Percentiles rank a stretch among this genome's conserved stretches.
Conservation (phyloP, 2,329 filamentous ascomycete genomes). For the Alternaria conjuncta region DNA sequence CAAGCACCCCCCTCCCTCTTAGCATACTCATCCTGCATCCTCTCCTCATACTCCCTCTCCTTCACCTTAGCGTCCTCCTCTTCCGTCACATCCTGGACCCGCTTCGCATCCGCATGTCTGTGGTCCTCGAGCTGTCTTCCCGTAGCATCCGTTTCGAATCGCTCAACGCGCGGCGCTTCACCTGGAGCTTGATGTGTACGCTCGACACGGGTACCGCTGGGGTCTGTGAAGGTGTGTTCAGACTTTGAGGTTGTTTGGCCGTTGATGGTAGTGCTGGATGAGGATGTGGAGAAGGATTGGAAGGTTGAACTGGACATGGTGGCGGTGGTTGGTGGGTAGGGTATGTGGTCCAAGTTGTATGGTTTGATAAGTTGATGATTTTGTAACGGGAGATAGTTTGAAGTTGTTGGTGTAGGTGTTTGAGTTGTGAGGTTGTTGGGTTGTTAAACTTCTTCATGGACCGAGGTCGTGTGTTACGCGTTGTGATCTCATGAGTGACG, state of each 20-base stretch:
- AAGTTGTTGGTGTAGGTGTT: neutral
- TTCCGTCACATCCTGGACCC: constrained; percentile 45
- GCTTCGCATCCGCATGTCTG: constrained; percentile 5
- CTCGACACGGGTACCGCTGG: constrained; percentile 36
- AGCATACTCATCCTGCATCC: constrained; percentile 54
- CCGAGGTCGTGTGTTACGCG: neutral
- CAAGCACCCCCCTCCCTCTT: constrained; percentile 53
- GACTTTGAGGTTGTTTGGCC: constrained; percentile 35
- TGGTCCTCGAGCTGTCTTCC: constrained; percentile 26
- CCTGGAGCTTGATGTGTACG: constrained; percentile 37
- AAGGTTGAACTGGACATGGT: constrained; percentile 26
- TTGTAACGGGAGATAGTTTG: neutral
- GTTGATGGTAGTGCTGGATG: constrained; percentile 32
- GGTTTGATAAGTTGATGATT: neutral
- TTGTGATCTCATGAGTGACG: constrained; percentile 22
- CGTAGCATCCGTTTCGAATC: constrained; percentile 26
- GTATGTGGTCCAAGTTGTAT: neutral
- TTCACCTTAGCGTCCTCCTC: constrained; percentile 41
- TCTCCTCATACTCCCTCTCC: constrained; percentile 49
- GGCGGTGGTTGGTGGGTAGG: constrained; percentile 3
- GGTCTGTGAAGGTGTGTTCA: constrained; percentile 34
- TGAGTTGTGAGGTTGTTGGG: neutral
- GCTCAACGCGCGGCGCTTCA: constrained; percentile 33
- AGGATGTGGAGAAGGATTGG: constrained; percentile 36
- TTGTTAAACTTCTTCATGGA: neutral